Base-by-base conservation (phyloP, 129 eudicot genomes). In the Lonicera japonica region DNA sequence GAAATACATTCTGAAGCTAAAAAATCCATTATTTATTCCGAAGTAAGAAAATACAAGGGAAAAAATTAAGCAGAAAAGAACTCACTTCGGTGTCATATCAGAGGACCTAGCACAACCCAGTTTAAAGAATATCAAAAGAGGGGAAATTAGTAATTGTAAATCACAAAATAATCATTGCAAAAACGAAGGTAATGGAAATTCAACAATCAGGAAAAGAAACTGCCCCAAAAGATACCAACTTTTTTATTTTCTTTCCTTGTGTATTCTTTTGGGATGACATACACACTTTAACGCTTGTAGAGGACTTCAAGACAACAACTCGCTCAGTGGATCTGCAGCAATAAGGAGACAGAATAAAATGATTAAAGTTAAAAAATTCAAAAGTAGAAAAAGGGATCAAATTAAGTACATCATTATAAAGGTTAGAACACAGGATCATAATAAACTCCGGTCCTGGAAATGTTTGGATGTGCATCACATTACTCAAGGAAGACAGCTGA, bases 231-330 rank as follows among this genome's bases (percentile, higher is more conserved):
- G 64, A 63, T 13, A 68, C 86, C 20, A 45, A 86, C 95, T 79
- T 86, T 66, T 76, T 79, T 21, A 83, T 82, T 63, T 74, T 82
- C 76, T 74, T 86, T 72, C 57, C 55, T 22, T 70, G 52, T 40
- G 75, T 34, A 46, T 72, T 85, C 38, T 38, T 74, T 24, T 15
- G 55, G 13, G 69, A 58, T 25, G 41, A n/a, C 50, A 25, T 19
- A 52, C 66, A 73, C 62, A 55, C 56, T 29, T 60, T 54, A 56
- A 79, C 71, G 70, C 64, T 70, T 75, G 72, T 67, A 50, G 70
- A 43, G 67, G 73, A 34, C 52, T 66, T 15, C 65, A 60, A 68
- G 46, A 50, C 83, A 4, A 69, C 64, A 67, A 46, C 57, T 18
- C 50, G 65, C 55, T 43, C 16, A 43, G 50, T 3, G 13, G 50